Conservation (phyloP, 192 early-diverging fungal species). For the Coemansia sp. region DNA sequence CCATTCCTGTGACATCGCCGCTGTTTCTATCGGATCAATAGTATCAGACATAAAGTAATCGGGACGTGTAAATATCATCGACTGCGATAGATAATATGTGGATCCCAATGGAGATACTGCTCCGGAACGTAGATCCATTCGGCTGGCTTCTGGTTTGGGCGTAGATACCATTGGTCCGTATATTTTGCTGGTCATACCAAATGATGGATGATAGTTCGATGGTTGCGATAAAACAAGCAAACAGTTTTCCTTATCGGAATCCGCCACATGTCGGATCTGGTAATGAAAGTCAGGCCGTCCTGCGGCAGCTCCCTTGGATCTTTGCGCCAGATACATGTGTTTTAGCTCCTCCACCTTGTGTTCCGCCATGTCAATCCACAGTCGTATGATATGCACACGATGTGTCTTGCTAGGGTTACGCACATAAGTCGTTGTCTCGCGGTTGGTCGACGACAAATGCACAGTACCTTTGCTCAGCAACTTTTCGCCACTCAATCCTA, state of each 20-base stretch:
- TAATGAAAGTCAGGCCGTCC: slow-evolving; percentile 26
- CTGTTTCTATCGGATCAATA: slow-evolving; percentile 11
- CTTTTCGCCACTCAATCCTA: slow-evolving; percentile 42
- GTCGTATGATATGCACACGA: slow-evolving; percentile 39
- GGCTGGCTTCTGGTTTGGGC: slow-evolving; percentile 4
- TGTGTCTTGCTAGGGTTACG: slow-evolving; percentile 52
- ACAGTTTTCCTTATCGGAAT: slow-evolving; percentile 52
- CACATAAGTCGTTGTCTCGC: slow-evolving; percentile 32
- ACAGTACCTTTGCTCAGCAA: slow-evolving; percentile 48
- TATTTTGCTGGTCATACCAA: slow-evolving; percentile 41
- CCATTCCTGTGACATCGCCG: slow-evolving; percentile 28
- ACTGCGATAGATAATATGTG: slow-evolving; percentile 40
- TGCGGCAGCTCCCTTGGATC: background rate
- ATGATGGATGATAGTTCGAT: slow-evolving; percentile 40
- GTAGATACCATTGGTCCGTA: slow-evolving; percentile 27
- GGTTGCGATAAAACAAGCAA: slow-evolving; percentile 39
- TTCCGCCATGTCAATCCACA: slow-evolving; percentile 47
- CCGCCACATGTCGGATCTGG: slow-evolving; percentile 41
- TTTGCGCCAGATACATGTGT: background rate
- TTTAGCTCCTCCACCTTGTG: background rate
- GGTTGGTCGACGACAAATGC: slow-evolving; percentile 35
- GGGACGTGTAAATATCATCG: slow-evolving; percentile 36
- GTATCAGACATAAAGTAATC: slow-evolving; percentile 41
- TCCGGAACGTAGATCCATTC: background rate
- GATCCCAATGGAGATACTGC: slow-evolving; percentile 27